Evolutionary conservation across 1,284 basidiomycete genomes (phyloP), one percentile per base, ranked within the genome.

Genomic region (Puccinia triticina): DNA sequence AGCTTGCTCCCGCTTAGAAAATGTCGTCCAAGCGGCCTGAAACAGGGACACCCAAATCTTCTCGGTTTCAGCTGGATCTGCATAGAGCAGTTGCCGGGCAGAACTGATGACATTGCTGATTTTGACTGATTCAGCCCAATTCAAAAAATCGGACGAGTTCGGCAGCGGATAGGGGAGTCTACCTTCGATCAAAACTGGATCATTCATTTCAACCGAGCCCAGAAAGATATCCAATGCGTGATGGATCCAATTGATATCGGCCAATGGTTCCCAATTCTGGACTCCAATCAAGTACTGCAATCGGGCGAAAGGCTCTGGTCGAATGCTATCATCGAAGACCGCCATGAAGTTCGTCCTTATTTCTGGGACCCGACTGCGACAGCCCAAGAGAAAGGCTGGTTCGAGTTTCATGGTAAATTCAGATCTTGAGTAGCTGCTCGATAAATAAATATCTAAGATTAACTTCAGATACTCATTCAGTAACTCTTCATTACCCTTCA

Each of bases 371-470:
- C 92, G 90, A 26, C 93, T 92, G 46, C 94, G 91, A 86, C 94
- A 96, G 5, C 97, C 97, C 40, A 98, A 89, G 55, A 99, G 89
- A 89, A 99, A 99, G 0, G 95, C 92, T 43, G 93, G 92, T 86
- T 99, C 98, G 29, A 99, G 90, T 21, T 95, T 92, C 74, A 94
- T 93, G 0, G 97, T 99, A 83, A 99, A 89, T 85, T 99, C 97
- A 83, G 94, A 97, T 74, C 96, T 91, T 29, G 94, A 92, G 55
- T 99, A 89, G 5, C 89, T 88, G 2, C 94, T 92, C 67, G 95
- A 93, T 12, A 93, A 93, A 88, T 98, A 99, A 85, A 99, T 96
- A 84, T 96, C 93, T 86, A 94, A 93, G 84, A 99, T 93, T 82
- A 99, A 90, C 84, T 94, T 92, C 83, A 99, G 89, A 86, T 95